These are phyloP conservation scores for Trifolium pratense DNA, from an alignment of 306 rosid genomes.

Conservation along the genomic window DNA sequence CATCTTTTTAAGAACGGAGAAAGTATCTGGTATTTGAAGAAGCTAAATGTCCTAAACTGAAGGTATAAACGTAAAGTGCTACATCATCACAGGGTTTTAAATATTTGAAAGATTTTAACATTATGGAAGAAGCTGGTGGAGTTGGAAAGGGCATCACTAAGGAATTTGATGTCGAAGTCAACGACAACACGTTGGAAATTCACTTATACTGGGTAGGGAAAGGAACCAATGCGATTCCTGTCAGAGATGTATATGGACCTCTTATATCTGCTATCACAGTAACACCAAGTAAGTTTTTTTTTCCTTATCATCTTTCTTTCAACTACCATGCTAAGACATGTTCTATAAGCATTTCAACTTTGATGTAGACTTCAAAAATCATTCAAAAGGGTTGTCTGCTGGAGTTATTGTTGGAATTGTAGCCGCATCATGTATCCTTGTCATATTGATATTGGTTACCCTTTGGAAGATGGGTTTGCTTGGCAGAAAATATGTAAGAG, in stretches of 20 bases:
- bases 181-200: conserved; percentile 69
- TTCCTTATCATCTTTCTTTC: neutral
- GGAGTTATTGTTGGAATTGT: conserved; percentile 79
- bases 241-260: conserved; percentile 81
- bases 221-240: conserved; percentile 78
- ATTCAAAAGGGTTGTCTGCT: conserved; percentile 53
- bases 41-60: too few relatives aligned
- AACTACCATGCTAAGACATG: neutral
- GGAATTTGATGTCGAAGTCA: conserved; percentile 52
- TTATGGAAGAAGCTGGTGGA: conserved; percentile 68
- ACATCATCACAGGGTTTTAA: conserved; percentile 54
- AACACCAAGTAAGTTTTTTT: conserved; percentile 60
- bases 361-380: conserved; percentile 59
- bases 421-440: conserved; percentile 51
- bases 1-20: neutral
- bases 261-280: conserved; percentile 79
- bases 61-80: conserved; percentile 7
- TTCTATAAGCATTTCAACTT: conserved; percentile 23
- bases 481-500: conserved; percentile 52
- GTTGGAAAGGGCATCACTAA: conserved; percentile 52
- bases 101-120: conserved; percentile 64
- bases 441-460: conserved; percentile 48
- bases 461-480: conserved; percentile 61
- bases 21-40: neutral
- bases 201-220: conserved; percentile 86